These are phyloP conservation scores for Apiospora hydei DNA, from an alignment of 2,329 filamentous ascomycete genomes.

Conservation along the genomic window DNA sequence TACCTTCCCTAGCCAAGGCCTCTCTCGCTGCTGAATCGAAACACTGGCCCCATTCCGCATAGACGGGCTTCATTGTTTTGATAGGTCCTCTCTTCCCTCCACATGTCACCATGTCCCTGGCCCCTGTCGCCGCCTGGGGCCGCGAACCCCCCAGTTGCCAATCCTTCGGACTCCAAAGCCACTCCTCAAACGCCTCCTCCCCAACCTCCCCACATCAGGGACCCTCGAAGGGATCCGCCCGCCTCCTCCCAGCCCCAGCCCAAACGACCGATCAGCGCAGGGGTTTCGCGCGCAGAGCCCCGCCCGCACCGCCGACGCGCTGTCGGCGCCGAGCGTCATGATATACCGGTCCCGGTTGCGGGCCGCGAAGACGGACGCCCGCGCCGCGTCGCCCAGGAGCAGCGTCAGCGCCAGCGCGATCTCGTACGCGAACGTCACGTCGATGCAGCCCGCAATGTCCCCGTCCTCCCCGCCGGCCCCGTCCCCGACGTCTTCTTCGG, in stretches of 20 bases:
- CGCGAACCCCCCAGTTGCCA: neutral
- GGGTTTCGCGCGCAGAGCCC: slow-evolving; percentile 11
- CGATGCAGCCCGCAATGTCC: slow-evolving; percentile 17
- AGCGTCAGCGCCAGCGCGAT: slow-evolving; percentile 19
- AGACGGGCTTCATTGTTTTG: neutral
- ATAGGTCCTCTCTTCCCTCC: neutral
- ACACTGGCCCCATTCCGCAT: neutral
- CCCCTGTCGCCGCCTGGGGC: no score
- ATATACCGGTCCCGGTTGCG: slow-evolving; percentile 10
- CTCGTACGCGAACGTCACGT: slow-evolving; percentile 24
- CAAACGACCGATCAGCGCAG: neutral
- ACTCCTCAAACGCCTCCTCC: slow-evolving; percentile 20
- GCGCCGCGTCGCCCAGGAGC: slow-evolving; percentile 20
- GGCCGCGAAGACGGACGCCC: slow-evolving; percentile 17
- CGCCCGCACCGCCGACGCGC: neutral
- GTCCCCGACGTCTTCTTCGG: slow-evolving; percentile 2
- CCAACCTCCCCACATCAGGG: neutral
- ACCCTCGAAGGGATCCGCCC: neutral
- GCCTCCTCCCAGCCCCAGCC: neutral
- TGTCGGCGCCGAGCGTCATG: slow-evolving; percentile 12
- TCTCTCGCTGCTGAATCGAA: neutral
- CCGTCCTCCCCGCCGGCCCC: neutral
- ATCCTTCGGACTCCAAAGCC: slow-evolving; percentile 18
- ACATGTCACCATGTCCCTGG: neutral
- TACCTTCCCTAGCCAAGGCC: neutral